Evolutionary conservation across 176 grass and related monocot species (phyloP), one percentile per base, ranked within the genome.

Genomic region (Triticum timopheevii): DNA sequence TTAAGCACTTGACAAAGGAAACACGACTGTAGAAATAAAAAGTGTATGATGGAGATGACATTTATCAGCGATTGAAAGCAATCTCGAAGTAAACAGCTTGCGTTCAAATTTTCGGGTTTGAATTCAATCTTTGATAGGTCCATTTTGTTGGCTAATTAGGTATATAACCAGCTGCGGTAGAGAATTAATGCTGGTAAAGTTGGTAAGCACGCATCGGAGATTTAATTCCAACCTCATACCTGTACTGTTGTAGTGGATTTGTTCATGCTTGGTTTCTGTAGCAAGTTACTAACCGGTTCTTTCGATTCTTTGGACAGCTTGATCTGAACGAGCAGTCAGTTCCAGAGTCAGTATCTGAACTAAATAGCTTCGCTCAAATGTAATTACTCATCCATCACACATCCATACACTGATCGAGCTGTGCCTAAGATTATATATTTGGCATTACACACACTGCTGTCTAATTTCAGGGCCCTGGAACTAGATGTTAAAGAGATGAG

Each of bases 401-500:
- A 78, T 30, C 45, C 35, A 67, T 13, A 59, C 19, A 59, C 16
- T 52, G n/a, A 64, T 54, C 31, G n/a, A 77, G 45, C 11, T 63
- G 59, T 19, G 31, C 45, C 2, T 9, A 62, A 16, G 10, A n/a
- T 65, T 13, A 39, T 47, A 78, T 39, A 15, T 24, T 83, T 23
- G 65, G 8, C 13, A 23, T 12, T 79, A 30, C 20, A 77, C 10
- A 30, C 13, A 77, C 10, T 85, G 10, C 10, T 85, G 13, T 68
- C 33, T 56, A 82, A 73, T 67, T 83, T 72, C 89, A 87, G 89
- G 73, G 65, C 34, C 11, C 27, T 79, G 80, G 40, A 90, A 82
- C 47, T 67, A 58, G 59, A 90, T 52, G 12, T 78, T 30, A 79
- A 73, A 19, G 33, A 78, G 56, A 64, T 87, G 80, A 83, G 15